Base-by-base conservation (phyloP, 2,329 filamentous ascomycete species). In the Colletotrichum trifolii region DNA sequence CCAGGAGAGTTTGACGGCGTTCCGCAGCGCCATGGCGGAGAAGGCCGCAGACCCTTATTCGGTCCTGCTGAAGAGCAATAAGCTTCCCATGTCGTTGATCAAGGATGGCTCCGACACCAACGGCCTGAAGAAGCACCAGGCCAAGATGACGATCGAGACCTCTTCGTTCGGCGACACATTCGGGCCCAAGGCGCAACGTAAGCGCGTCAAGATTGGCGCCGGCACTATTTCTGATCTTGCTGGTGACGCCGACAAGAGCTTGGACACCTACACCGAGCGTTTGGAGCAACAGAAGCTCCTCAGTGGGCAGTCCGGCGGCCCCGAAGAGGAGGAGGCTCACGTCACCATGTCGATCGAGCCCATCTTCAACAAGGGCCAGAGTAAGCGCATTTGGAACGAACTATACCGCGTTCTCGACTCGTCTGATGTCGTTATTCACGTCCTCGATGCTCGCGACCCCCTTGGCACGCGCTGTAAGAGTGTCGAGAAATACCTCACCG, bases 381-480 rank as follows among this genome's bases (percentile, higher is more conserved):
- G 91, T 74, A 97, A 97, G 80, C 87, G 96, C 70, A 97, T 97
- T 71, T 97, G 93, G 94, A 98, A 98, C 79, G 95, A 99, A 76
- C 82, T 98, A 8, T 89, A 96, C 84, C 96, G 97, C 80, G 94
- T 96, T 73, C 96, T 97, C 67, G 95, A 97, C 79, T 96, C 93
- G 3, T 96, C 92, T 9, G 96, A 99, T 78, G 95, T 99, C 40
- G 89, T 99, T 49, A 91, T 99, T n/a, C 96, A 97, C 73, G 92
- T 97, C 12, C 82, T 97, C 1, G 95, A 97, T 77, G 94, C 94
- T 45, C 86, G 94, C 78, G 94, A 97, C 77, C 94, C 94, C 3
- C 81, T 95, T 10, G 96, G 96, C 39, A 98, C 96, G 13, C 87
- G 96, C 60, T 99, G 96, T 82, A 87, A 90, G 36, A 81, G 79